These are phyloP conservation scores for Grosmannia serpens DNA, from an alignment of 2,329 filamentous ascomycete species.

Conservation along the genomic window DNA sequence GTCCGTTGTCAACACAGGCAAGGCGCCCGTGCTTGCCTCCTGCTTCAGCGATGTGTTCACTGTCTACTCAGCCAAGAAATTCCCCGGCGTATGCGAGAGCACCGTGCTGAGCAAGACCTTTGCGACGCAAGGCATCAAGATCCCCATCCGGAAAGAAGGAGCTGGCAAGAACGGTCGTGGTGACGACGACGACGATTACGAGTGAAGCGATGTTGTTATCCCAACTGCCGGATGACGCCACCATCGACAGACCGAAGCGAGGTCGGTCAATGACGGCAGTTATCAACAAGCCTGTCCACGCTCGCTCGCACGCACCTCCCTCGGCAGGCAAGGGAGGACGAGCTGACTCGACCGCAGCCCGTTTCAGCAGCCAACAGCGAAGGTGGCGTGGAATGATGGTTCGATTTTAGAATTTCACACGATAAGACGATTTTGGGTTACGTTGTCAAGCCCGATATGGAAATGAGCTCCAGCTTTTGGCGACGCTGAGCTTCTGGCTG, in stretches of 20 bases:
- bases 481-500: background rate
- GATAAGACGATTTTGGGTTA: background rate
- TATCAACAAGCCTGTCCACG: background rate
- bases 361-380: background rate
- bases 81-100: slow-evolving; percentile 92
- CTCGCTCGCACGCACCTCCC: background rate
- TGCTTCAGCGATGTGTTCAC: slow-evolving; percentile 84
- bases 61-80: slow-evolving; percentile 95
- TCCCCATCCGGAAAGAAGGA: slow-evolving; percentile 85
- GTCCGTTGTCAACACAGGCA: slow-evolving; percentile 56
- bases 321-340: background rate
- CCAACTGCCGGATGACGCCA: background rate
- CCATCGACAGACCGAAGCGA: background rate
- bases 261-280: background rate
- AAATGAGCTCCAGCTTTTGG: background rate
- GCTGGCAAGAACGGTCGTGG: slow-evolving; percentile 37
- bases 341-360: background rate
- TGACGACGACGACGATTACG: slow-evolving; percentile 34
- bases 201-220: background rate
- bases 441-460: background rate
- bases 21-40: slow-evolving; percentile 71
- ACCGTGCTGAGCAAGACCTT: slow-evolving; percentile 87
- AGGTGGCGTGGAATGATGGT: background rate
- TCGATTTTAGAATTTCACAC: background rate
- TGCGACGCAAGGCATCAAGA: slow-evolving; percentile 89